These are phyloP conservation scores for Aureobasidium sp. DNA, from an alignment of 2,329 filamentous ascomycete genomes.

Conservation along the genomic window DNA sequence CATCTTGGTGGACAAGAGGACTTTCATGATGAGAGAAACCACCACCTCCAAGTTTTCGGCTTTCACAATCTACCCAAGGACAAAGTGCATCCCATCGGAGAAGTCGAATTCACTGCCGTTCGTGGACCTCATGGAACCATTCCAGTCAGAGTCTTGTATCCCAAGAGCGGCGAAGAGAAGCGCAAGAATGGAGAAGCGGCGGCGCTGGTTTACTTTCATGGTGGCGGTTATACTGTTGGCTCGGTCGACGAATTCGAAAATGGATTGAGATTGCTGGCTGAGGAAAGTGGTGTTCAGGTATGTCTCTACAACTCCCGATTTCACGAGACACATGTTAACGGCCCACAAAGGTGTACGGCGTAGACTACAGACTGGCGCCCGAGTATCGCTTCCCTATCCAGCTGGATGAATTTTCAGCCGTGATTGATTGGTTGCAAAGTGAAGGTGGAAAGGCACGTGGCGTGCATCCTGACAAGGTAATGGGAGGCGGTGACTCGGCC, in stretches of 20 bases:
- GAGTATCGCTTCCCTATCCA: constrained; percentile 30
- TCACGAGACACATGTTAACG: background rate
- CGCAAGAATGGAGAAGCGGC: constrained; percentile 17
- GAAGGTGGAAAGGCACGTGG: constrained; percentile 24
- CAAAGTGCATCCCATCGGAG: constrained; percentile 25
- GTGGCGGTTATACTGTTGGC: constrained; percentile 34
- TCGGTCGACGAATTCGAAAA: constrained; percentile 36
- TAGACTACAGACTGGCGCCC: constrained; percentile 32
- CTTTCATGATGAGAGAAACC: constrained; percentile 23
- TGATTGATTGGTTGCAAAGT: constrained; percentile 27
- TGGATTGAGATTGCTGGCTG: constrained; percentile 29
- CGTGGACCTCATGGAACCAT: constrained; percentile 31
- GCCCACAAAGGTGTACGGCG: constrained; percentile 26
- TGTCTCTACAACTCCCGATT: background rate
- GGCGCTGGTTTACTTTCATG: constrained; percentile 34
- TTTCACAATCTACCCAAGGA: constrained; percentile 25
- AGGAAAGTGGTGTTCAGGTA: constrained; percentile 21
- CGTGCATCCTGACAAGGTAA: constrained; percentile 25
- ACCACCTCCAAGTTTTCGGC: constrained; percentile 29
- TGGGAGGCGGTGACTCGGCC: constrained; percentile 31
- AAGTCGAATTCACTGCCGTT: constrained; percentile 30
- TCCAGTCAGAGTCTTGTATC: constrained; percentile 30
- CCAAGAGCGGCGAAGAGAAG: constrained; percentile 20
- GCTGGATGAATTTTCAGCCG: constrained; percentile 30
- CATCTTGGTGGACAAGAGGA: constrained; percentile 25